These are phyloP conservation scores for Misopates orontium DNA, from an alignment of 257 asterid genomes.

Conservation along the genomic window DNA sequence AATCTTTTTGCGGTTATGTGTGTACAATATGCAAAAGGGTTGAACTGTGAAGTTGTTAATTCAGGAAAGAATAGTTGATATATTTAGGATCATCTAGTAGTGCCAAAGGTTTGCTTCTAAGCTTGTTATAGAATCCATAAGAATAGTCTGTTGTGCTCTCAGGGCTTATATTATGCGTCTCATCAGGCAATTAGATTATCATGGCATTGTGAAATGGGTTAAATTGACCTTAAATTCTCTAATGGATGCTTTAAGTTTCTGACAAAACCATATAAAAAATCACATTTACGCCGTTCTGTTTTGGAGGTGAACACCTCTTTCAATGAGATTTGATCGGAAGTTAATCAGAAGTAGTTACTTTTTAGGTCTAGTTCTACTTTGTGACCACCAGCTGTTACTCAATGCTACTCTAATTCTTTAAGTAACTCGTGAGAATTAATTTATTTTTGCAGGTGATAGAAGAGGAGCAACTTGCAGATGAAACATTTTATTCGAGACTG, in stretches of 20 bases:
- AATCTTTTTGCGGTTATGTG: neutral
- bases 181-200: neutral
- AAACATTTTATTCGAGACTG: constrained; percentile 19
- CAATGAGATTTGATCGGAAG: neutral
- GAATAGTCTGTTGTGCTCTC: neutral
- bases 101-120: neutral
- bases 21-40: neutral
- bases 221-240: neutral
- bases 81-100: neutral
- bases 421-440: constrained; percentile 18
- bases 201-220: neutral
- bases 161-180: neutral
- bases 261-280: neutral
- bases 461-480: constrained; percentile 31
- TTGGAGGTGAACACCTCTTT: neutral
- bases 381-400: neutral
- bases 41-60: neutral
- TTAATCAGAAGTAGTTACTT: neutral
- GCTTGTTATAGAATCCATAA: neutral
- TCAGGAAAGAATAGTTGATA: neutral
- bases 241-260: constrained; percentile 3
- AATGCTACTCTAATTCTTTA: neutral
- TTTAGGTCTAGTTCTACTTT: neutral
- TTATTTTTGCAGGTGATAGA: constrained; percentile 38
- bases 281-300: neutral